Evolutionary conservation across 129 eudicot species (phyloP), one percentile per base, ranked within the genome.

Genomic region (Artemisia tridentata): DNA sequence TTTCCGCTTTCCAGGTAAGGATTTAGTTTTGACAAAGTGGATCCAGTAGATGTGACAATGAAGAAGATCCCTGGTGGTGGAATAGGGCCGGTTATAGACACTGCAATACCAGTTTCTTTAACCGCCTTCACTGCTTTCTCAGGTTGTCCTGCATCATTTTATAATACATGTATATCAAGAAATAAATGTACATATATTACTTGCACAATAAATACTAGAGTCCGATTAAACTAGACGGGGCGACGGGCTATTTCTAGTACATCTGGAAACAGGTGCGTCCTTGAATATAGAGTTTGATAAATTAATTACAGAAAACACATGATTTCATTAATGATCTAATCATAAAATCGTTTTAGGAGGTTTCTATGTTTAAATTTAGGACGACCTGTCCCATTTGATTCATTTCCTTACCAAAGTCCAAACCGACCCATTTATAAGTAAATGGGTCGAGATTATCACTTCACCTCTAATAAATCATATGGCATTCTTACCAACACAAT

Each of bases 1-100:
- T 89, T 86, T 41, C 96, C 98, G 11, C 88, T 89, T 75, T 89
- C 98, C 16, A 92, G 15, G 61, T 73, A 84, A 0, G 98, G 96
- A 65, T 72, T 85, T 71, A 92, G 91, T 59, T 89, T 89, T 57
- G 85, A 85, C 70, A 92, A 62, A 3, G 74, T 63, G 9, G 85
- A 90, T 72, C 98, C 98, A 14, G 75, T 75, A 11, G 98, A 89
- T 2, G 95, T 86, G 59, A 92, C 85, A 27, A 89, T 75, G 23
- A 92, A 92, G 34, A 81, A 69, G 76, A 92, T 85, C 61, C 96
- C 95, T 8, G 98, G 95, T 0, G 95, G 84, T 52, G 83, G 65
- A 21, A 84, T 88, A 1, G 96, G 85, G 41, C 95, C 95, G 0
- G 92, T 79, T 56, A 92, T 73, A 48, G 68, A 84, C 67, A 86